Percentiles rank a stretch among this genome's conserved stretches.
Evolutionary conservation across 345 rosid species (phyloP).

Genomic region (Litchi chinensis): DNA sequence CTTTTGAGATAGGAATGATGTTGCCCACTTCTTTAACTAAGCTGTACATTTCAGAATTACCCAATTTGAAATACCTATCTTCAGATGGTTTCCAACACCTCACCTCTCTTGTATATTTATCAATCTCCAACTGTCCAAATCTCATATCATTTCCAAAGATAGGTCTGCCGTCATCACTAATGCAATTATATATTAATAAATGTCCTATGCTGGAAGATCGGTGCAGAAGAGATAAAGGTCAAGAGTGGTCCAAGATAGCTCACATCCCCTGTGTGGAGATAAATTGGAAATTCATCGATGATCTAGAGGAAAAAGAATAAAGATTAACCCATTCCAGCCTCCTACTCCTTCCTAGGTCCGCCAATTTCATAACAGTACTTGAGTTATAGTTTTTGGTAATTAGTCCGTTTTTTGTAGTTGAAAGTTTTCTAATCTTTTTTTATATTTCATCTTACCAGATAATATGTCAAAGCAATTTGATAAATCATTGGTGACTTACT

Average conservation of each 20-base stretch:
- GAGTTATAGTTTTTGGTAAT: background rate
- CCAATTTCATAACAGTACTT: background rate
- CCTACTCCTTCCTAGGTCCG: background rate
- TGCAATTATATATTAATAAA: slow-evolving; percentile 4
- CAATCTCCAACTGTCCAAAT: slow-evolving; percentile 18
- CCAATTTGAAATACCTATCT: too few species aligned
- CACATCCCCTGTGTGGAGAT: too few species aligned
- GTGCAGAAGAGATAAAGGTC: too few species aligned
- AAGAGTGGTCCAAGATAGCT: too few species aligned
- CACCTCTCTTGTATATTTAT: background rate
- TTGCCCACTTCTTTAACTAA: slow-evolving; percentile 7
- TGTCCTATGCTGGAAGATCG: slow-evolving; percentile 10
- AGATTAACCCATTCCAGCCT: too few species aligned
- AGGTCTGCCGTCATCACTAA: slow-evolving; percentile 17
- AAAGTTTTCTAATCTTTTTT: background rate
- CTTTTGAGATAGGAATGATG: slow-evolving; percentile 21
- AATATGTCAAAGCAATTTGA: too few species aligned
- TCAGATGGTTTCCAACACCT: too few species aligned
- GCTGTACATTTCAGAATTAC: too few species aligned
- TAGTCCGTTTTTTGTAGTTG: background rate
- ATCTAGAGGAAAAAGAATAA: too few species aligned
- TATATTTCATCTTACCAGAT: background rate
- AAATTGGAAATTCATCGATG: too few species aligned
- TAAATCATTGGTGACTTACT: too few species aligned
- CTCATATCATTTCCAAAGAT: slow-evolving; percentile 18